These are phyloP conservation scores for Mucor irregularis DNA, from an alignment of 371 early-diverging fungal species.

Conservation along the genomic window DNA sequence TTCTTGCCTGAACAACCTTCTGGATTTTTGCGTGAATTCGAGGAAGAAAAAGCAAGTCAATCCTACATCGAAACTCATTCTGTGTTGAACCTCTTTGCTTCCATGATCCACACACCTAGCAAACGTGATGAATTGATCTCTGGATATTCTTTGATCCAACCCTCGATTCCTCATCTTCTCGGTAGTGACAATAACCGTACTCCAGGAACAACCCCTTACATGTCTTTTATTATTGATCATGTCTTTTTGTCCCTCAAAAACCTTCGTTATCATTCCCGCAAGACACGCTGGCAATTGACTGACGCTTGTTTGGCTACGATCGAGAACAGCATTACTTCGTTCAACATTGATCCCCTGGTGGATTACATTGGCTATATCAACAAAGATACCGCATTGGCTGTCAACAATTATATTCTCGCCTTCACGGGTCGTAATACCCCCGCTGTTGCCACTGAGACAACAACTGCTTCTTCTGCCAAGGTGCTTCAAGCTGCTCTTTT, in stretches of 20 bases:
- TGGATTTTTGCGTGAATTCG: slow-evolving; percentile 20
- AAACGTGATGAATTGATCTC: slow-evolving; percentile 27
- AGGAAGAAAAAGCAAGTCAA: slow-evolving; percentile 49
- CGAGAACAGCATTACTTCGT: slow-evolving; percentile 71
- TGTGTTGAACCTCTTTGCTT: slow-evolving; percentile 67
- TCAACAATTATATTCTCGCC: neutral
- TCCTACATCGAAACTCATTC: slow-evolving; percentile 83
- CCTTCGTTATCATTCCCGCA: slow-evolving; percentile 61
- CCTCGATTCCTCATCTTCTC: slow-evolving; percentile 58
- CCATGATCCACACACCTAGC: slow-evolving; percentile 67
- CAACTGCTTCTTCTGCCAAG: neutral
- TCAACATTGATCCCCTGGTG: slow-evolving; percentile 57
- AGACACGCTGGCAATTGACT: slow-evolving; percentile 75
- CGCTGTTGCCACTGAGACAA: neutral
- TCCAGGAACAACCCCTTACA: slow-evolving; percentile 80
- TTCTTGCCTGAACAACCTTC: slow-evolving; percentile 16
- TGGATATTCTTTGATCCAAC: slow-evolving; percentile 34
- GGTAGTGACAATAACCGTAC: slow-evolving; percentile 62
- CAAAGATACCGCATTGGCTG: neutral
- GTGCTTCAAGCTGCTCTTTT: slow-evolving; percentile 1
- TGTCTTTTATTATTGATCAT: slow-evolving; percentile 76
- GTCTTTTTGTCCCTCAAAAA: slow-evolving; percentile 73
- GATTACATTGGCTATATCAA: neutral
- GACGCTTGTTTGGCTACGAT: slow-evolving; percentile 68
- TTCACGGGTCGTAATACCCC: neutral